phyloP scores from a whole-genome alignment of 768 basidiomycete species.

The Cystobasidium ongulense region DNA sequence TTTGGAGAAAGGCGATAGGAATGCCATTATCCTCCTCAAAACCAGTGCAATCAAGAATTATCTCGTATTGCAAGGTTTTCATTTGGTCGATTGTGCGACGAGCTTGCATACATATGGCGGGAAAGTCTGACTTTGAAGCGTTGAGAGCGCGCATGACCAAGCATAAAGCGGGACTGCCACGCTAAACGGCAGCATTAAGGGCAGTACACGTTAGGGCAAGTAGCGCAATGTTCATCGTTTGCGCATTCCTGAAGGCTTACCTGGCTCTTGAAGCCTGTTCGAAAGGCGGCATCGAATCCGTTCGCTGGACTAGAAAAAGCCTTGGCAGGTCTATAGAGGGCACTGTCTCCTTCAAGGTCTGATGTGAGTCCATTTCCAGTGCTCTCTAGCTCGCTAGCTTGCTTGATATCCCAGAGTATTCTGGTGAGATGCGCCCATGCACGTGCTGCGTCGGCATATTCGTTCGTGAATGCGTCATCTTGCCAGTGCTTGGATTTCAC shows the following conservation, averaged over 20 bases:
- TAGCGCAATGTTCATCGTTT: not conserved
- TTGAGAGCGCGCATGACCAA: constrained; percentile 63
- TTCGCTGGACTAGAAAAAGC: not conserved
- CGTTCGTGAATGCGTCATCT: not conserved
- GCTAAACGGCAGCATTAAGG: constrained; percentile 23
- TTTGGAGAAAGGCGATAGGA: constrained; percentile 72
- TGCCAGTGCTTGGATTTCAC: not conserved
- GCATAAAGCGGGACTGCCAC: constrained; percentile 50
- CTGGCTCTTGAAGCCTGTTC: not conserved
- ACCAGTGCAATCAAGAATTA: constrained; percentile 72
- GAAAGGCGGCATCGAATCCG: not conserved
- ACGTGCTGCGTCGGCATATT: not conserved
- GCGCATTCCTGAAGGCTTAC: constrained; percentile 46
- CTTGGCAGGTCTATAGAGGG: not conserved
- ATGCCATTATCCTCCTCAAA: constrained; percentile 68
- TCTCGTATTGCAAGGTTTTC: constrained; percentile 50
- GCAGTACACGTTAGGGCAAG: too few species aligned
- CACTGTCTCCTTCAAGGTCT: not conserved
- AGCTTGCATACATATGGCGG: constrained; percentile 67
- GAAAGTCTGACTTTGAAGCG: constrained; percentile 69
- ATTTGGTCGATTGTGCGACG: constrained; percentile 44
- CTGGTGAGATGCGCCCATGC: not conserved
- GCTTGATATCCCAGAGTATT: not conserved
- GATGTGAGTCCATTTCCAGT: too few species aligned
- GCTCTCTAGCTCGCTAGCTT: not conserved